phyloP scores from a whole-genome alignment of 352 stramenopile species.

The Salisapilia sapeloensis region DNA sequence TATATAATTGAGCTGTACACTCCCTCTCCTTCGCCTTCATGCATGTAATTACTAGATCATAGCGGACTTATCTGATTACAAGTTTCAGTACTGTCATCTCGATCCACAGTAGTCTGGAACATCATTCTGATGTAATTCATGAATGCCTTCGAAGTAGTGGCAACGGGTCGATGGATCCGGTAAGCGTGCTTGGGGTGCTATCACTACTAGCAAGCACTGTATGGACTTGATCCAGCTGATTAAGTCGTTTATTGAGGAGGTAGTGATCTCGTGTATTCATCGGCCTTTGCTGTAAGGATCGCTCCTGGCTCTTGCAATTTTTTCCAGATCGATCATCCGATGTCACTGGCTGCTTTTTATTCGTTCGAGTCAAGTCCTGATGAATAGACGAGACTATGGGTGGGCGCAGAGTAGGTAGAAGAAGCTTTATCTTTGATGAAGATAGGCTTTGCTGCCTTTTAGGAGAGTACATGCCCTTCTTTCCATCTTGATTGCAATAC shows the following conservation, averaged over 20 bases:
- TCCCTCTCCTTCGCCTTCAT: neutral
- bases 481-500: neutral
- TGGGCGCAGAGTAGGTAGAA: no score
- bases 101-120: neutral
- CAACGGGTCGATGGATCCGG: neutral
- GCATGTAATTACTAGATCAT: neutral
- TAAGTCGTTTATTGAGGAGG: no score
- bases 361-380: no score
- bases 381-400: no score
- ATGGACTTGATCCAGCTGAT: no score
- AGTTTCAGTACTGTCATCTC: neutral
- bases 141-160: neutral
- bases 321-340: slow-evolving; percentile 4
- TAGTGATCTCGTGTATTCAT: no score
- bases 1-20: slow-evolving; percentile 15
- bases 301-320: neutral
- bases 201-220: neutral
- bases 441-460: no score
- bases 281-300: no score
- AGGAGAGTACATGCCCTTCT: no score
- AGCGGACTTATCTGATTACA: neutral
- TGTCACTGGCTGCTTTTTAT: slow-evolving; percentile 5
- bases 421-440: no score
- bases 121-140: neutral
- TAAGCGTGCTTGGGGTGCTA: slow-evolving; percentile 1